Evolutionary conservation across 1,284 basidiomycete genomes (phyloP).

Genomic region (Macrocystidia cucumis): DNA sequence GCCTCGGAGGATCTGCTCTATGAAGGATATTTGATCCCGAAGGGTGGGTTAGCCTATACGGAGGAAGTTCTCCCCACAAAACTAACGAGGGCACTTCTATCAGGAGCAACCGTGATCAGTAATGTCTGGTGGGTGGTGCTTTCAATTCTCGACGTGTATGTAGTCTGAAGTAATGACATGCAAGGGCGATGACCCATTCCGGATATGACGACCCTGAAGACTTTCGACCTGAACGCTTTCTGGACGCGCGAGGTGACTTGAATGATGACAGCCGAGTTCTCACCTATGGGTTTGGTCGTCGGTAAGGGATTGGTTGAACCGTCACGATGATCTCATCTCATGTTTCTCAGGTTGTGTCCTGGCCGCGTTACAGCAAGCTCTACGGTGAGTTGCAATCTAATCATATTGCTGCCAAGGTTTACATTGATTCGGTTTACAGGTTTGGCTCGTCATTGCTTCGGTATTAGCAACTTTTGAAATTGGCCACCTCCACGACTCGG

Average conservation of each 20-base stretch:
- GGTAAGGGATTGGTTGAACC: constrained; percentile 1
- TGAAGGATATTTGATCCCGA: constrained; percentile 18
- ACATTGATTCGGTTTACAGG: not conserved
- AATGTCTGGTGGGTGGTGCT: constrained; percentile 3
- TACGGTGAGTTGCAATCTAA: constrained; percentile 1
- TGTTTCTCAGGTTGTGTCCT: constrained; percentile 15
- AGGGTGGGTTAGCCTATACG: constrained; percentile 10
- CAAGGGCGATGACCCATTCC: constrained; percentile 24
- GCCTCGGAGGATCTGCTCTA: constrained; percentile 18
- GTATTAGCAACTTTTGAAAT: not conserved
- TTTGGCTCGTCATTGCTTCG: constrained; percentile 1
- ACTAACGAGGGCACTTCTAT: not conserved
- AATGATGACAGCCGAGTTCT: constrained; percentile 15
- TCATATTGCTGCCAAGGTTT: not conserved
- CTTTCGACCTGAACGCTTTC: constrained; percentile 25
- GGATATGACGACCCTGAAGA: constrained; percentile 19
- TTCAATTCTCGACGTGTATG: not conserved
- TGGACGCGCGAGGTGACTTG: constrained; percentile 16
- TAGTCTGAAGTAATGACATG: not conserved
- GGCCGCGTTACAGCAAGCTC: constrained; percentile 18
- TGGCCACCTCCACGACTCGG: not conserved
- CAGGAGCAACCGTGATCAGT: not conserved
- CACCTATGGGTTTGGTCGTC: constrained; percentile 15
- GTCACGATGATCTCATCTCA: not conserved
- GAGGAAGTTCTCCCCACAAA: constrained; percentile 1